phyloP scores from a whole-genome alignment of 805 yeast genomes.

The Saturnispora gosingensis region DNA sequence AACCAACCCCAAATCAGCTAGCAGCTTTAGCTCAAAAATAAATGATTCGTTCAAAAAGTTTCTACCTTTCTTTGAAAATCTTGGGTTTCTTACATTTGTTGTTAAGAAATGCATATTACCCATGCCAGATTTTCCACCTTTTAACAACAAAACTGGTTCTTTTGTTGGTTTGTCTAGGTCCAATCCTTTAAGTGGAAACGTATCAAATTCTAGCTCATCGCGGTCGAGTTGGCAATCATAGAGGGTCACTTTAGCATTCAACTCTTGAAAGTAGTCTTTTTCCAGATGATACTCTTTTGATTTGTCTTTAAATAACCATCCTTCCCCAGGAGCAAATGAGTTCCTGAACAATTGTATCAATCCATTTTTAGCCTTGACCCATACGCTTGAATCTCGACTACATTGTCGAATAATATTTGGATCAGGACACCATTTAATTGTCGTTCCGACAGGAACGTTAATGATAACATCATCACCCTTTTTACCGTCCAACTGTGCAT shows the following conservation, averaged over 20 bases:
- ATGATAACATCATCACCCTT: slow-evolving; percentile 71
- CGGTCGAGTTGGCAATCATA: slow-evolving; percentile 52
- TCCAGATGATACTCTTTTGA: slow-evolving; percentile 60
- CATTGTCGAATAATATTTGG: slow-evolving; percentile 37
- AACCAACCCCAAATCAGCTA: slow-evolving; percentile 90
- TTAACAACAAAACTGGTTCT: slow-evolving; percentile 58
- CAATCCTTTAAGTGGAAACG: slow-evolving; percentile 72
- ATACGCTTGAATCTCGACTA: slow-evolving; percentile 11
- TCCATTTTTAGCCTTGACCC: slow-evolving; percentile 12
- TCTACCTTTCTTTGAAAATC: slow-evolving; percentile 79
- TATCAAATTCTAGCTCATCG: slow-evolving; percentile 54
- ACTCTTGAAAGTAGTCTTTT: slow-evolving; percentile 54
- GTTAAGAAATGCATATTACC: slow-evolving; percentile 96
- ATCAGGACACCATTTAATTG: slow-evolving; percentile 75
- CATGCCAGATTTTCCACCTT: slow-evolving; percentile 90
- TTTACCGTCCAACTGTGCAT: slow-evolving; percentile 78
- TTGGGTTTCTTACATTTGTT: slow-evolving; percentile 74
- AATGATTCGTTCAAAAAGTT: slow-evolving; percentile 56
- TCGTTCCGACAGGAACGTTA: slow-evolving; percentile 88
- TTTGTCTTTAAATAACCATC: slow-evolving; percentile 82
- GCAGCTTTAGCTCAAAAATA: slow-evolving; percentile 71
- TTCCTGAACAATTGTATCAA: slow-evolving; percentile 55
- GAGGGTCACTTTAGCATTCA: slow-evolving; percentile 53
- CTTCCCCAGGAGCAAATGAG: slow-evolving; percentile 60
- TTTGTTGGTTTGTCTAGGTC: slow-evolving; percentile 57